These are phyloP conservation scores for Adansonia madagascariensis DNA, from an alignment of 441 rosid genomes.

Conservation along the genomic window DNA sequence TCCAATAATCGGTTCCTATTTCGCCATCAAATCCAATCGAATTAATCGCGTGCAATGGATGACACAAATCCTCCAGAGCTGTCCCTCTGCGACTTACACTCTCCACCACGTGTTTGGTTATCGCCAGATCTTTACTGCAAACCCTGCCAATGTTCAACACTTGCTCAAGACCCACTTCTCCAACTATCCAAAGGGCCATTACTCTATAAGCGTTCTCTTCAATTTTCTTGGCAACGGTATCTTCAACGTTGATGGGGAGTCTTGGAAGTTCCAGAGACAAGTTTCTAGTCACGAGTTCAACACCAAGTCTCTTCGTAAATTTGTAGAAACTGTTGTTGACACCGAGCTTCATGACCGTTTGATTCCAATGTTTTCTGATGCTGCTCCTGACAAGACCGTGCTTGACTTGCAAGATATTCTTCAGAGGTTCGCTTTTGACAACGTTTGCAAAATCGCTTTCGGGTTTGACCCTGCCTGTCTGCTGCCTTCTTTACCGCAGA, in stretches of 20 bases:
- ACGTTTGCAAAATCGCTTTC: conserved; percentile 67
- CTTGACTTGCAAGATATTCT: conserved; percentile 65
- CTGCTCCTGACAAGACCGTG: conserved; percentile 27
- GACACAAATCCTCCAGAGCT: conserved; percentile 41
- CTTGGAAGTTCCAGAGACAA: conserved; percentile 73
- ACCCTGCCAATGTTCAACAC: conserved; percentile 63
- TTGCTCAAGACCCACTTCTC: conserved; percentile 65
- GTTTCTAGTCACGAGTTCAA: conserved; percentile 72
- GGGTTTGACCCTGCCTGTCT: conserved; percentile 60
- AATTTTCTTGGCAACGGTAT: conserved; percentile 70
- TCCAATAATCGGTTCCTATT: conserved; percentile 59
- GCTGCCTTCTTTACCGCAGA: conserved; percentile 42
- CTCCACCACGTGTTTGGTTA: conserved; percentile 38
- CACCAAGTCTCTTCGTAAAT: conserved; percentile 62
- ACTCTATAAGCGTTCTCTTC: conserved; percentile 27
- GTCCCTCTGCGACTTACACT: conserved; percentile 51
- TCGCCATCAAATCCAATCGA: conserved; percentile 41
- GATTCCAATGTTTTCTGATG: conserved; percentile 51
- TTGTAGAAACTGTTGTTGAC: conserved; percentile 54
- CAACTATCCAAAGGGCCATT: conserved; percentile 49
- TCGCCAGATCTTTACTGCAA: conserved; percentile 51
- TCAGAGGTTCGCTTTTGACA: conserved; percentile 69
- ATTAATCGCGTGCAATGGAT: conserved; percentile 51
- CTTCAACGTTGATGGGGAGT: conserved; percentile 60
- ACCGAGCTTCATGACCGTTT: conserved; percentile 50